Evolutionary conservation across 305 asterid species (phyloP).

Genomic region (Fraxinus platypoda): DNA sequence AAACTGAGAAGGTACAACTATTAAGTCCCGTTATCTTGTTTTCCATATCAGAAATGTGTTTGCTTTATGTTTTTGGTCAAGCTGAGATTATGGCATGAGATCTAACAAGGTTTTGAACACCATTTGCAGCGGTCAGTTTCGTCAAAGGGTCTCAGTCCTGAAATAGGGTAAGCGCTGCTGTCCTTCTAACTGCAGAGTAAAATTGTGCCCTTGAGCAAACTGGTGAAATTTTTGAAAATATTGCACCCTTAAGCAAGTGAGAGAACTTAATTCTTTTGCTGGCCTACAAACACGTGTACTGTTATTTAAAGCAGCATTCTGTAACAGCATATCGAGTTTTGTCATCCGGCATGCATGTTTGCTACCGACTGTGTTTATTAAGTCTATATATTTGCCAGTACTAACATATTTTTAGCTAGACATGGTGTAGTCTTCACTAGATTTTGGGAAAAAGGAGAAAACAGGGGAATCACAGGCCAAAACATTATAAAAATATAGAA

Average conservation of each 20-base stretch:
- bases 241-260: background rate
- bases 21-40: background rate
- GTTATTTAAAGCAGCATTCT: background rate
- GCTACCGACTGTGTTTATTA: background rate
- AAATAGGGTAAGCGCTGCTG: slow-evolving; percentile 58
- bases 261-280: background rate
- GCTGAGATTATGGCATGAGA: slow-evolving; percentile 19
- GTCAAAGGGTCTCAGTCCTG: slow-evolving; percentile 45
- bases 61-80: slow-evolving; percentile 2
- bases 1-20: slow-evolving; percentile 45
- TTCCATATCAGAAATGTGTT: slow-evolving; percentile 10
- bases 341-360: background rate
- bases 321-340: background rate
- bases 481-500: background rate
- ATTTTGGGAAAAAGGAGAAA: background rate
- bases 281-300: background rate
- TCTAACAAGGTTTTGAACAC: slow-evolving; percentile 31
- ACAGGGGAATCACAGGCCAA: background rate
- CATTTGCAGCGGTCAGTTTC: slow-evolving; percentile 67
- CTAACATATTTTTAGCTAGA: background rate
- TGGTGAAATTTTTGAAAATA: background rate
- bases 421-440: background rate
- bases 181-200: background rate
- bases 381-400: background rate
- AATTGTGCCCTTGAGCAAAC: background rate